Evolutionary conservation across 352 stramenopile genomes (phyloP).

Genomic region (Phytophthora capsici): DNA sequence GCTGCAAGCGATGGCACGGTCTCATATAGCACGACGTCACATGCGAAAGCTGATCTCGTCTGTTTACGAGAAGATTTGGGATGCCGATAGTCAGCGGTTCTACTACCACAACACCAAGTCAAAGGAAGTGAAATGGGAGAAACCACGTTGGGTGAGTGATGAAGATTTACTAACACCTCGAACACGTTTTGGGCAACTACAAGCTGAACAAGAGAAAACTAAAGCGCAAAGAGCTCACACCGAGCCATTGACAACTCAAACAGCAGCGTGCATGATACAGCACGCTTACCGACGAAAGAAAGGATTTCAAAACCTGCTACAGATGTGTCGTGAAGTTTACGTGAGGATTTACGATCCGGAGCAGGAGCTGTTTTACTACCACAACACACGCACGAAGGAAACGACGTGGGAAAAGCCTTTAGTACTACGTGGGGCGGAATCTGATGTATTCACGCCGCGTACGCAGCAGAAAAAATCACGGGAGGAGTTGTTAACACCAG

Average conservation of each 20-base stretch:
- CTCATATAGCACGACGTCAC: constrained; percentile 53
- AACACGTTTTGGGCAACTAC: constrained; percentile 26
- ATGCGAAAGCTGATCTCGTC: constrained; percentile 70
- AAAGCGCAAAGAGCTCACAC: constrained; percentile 3
- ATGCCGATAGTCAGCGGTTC: constrained; percentile 48
- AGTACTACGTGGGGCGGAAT: constrained; percentile 45
- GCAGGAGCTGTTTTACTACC: constrained; percentile 67
- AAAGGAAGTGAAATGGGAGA: constrained; percentile 72
- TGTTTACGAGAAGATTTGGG: constrained; percentile 86
- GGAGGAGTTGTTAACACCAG: constrained; percentile 28
- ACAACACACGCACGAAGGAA: constrained; percentile 79
- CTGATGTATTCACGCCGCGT: constrained; percentile 56
- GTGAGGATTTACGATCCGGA: constrained; percentile 74
- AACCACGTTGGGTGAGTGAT: constrained; percentile 71
- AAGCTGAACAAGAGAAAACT: constrained; percentile 4
- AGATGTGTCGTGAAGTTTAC: constrained; percentile 62
- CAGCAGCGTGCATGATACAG: constrained; percentile 65
- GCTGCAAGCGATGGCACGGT: constrained; percentile 67
- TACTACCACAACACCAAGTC: constrained; percentile 87
- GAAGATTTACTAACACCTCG: constrained; percentile 67
- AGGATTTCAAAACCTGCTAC: constrained; percentile 53
- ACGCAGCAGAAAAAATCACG: constrained; percentile 14
- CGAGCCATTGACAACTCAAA: constrained; percentile 36
- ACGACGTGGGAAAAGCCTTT: constrained; percentile 73
- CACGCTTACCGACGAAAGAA: constrained; percentile 50